phyloP scores from a whole-genome alignment of 129 eudicot genomes.

The Lactuca sativa region DNA sequence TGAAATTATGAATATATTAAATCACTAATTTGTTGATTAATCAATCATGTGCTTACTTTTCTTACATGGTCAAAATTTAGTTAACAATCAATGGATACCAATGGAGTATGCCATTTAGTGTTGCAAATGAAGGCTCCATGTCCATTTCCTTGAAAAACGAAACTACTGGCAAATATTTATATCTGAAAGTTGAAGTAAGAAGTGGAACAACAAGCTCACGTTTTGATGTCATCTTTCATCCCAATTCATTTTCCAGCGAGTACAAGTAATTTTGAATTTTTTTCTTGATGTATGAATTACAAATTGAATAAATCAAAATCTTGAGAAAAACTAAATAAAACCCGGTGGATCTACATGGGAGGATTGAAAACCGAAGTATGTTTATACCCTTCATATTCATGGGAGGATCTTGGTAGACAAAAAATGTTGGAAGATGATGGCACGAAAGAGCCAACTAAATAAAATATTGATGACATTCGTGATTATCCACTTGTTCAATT shows the following conservation, averaged over 20 bases:
- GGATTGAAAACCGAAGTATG: conserved; percentile 93
- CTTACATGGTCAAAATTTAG: conserved; percentile 34
- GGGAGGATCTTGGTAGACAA: conserved; percentile 97
- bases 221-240: conserved; percentile 88
- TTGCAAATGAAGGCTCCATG: conserved; percentile 84
- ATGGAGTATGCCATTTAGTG: conserved; percentile 88
- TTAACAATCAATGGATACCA: conserved; percentile 62
- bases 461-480: conserved; percentile 77
- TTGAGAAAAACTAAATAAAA: conserved; percentile 14
- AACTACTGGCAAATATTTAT: conserved; percentile 39
- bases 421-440: conserved; percentile 79
- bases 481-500: conserved; percentile 66
- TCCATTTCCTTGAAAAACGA: conserved; percentile 56
- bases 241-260: conserved; percentile 75
- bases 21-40: conserved; percentile 12
- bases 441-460: conserved; percentile 48
- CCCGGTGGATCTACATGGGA: conserved; percentile 22
- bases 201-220: conserved; percentile 71
- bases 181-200: conserved; percentile 82
- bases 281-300: background rate
- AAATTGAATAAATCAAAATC: conserved; percentile 9
- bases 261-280: conserved; percentile 57
- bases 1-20: background rate
- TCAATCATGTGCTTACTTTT: conserved; percentile 15
- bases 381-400: conserved; percentile 74